These are phyloP conservation scores for Balansia obtecta DNA, from an alignment of 2,329 filamentous ascomycete genomes.

Conservation along the genomic window DNA sequence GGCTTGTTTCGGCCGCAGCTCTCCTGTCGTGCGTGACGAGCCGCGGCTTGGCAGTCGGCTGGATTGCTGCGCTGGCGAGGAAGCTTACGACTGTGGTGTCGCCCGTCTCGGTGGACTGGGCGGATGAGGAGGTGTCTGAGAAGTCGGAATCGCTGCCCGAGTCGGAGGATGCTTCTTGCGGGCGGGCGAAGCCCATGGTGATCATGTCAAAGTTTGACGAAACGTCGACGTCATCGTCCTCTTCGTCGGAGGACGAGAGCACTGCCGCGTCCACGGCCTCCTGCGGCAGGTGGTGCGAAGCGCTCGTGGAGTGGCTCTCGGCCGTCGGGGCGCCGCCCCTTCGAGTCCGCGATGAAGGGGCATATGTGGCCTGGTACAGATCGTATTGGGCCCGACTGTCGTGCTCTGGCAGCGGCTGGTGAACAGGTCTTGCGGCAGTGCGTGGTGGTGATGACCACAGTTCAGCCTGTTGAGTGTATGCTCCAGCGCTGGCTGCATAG, in stretches of 20 bases:
- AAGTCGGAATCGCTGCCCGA: conserved; percentile 8
- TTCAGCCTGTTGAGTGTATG: neutral
- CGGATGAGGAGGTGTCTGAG: conserved; percentile 7
- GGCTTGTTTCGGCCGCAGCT: neutral
- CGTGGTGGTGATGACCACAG: neutral
- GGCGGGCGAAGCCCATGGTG: neutral
- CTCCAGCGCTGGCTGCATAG: neutral
- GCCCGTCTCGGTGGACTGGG: conserved; percentile 6
- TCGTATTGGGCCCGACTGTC: neutral
- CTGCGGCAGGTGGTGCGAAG: neutral
- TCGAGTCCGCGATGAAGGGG: too few species aligned
- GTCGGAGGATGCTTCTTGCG: conserved; percentile 3
- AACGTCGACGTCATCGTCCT: neutral
- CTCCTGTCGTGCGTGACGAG: neutral
- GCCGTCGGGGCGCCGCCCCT: neutral
- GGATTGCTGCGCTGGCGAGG: neutral
- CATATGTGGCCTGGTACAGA: neutral
- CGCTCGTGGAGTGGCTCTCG: neutral
- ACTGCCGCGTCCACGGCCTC: neutral
- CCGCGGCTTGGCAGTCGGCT: neutral
- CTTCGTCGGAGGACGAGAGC: neutral
- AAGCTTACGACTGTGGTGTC: conserved; percentile 6
- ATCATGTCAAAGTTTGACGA: neutral
- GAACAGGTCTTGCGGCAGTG: neutral
- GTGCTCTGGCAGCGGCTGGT: conserved; percentile 20